Evolutionary conservation across 208 protist genomes (phyloP).

Genomic region (Hexamita inflata): DNA sequence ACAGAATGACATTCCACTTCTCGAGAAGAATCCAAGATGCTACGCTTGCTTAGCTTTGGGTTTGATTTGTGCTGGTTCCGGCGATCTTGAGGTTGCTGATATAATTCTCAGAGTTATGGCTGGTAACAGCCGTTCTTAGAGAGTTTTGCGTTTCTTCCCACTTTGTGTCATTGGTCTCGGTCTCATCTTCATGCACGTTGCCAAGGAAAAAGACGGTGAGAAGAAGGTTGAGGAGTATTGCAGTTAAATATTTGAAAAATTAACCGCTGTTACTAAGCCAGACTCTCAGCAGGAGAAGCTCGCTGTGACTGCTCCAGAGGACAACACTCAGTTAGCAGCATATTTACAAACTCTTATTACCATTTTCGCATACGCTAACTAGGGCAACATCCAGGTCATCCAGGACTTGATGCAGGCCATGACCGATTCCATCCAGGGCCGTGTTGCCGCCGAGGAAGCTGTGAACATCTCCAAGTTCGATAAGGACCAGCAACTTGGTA

Average conservation of each 20-base stretch:
- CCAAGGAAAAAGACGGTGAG: not conserved
- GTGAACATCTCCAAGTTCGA: conserved; percentile 11
- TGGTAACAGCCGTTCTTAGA: not conserved
- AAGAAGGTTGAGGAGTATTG: not conserved
- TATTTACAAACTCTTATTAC: conserved; percentile 10
- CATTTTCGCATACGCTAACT: not conserved
- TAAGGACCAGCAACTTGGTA: not conserved
- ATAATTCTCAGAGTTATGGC: conserved; percentile 15
- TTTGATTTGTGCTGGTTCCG: not conserved
- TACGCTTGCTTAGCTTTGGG: conserved; percentile 14
- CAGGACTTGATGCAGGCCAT: conserved; percentile 10
- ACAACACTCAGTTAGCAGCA: conserved; percentile 9
- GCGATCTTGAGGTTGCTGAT: not conserved
- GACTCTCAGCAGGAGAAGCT: not conserved
- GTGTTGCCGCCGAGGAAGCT: conserved; percentile 19
- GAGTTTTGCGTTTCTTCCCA: conserved; percentile 16
- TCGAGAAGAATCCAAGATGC: conserved; percentile 25
- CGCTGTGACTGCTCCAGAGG: not conserved
- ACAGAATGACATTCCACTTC: not conserved
- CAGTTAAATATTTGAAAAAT: not conserved
- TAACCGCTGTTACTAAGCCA: not conserved
- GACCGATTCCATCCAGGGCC: not conserved
- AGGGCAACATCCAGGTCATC: not conserved
- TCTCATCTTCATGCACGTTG: not conserved
- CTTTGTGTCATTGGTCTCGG: not conserved